Evolutionary conservation across 2,329 filamentous ascomycete genomes (phyloP), one percentile per base, ranked within the genome.

Genomic region (Rhytidhysteron rufulum): DNA sequence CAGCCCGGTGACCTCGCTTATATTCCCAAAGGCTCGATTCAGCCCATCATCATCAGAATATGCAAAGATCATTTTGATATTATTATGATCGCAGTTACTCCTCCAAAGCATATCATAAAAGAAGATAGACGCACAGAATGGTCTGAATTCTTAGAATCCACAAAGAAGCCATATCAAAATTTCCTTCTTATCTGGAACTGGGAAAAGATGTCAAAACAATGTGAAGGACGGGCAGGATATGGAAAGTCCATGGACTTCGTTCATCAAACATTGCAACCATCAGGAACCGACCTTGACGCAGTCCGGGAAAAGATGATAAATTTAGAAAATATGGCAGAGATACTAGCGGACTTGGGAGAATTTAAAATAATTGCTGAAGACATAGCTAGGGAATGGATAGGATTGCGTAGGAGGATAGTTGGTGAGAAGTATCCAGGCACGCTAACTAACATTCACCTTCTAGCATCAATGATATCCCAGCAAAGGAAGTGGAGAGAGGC

Each of bases 31-130:
- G 42, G 42, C 35, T 38, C 41, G 16, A 29, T 34, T 39, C 42
- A 33, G 15, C 45, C 41, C 11, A 41, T 39, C 19, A 51, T 51
- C 18, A 40, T 51, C 37, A 33, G 36, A 20, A 6, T 31, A 30
- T 38, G 36, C 29, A 22, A 21, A 22, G 36, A 31, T 37, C 29
- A 37, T 37, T 31, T 31, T 17, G 10, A 13, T 5, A 31, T 37
- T 21, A 24, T 37, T 19, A 19, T 9, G 18, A 31, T 24, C 31
- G 24, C 39, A 4, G 25, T 25, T 29, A 20, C 16, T 15, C 13
- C 27, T 31, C 33, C 21, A 21, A 20, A 31, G 24, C 18, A 37
- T 25, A 18, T 20, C 13, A n/a, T 13, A 21, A 21, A 13, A n/a
- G 19, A 16, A 22, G 27, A 19, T 27, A 24, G 24, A 34, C 5